Conservation (phyloP, 257 asterid species). For the Scutellaria galericulata region DNA sequence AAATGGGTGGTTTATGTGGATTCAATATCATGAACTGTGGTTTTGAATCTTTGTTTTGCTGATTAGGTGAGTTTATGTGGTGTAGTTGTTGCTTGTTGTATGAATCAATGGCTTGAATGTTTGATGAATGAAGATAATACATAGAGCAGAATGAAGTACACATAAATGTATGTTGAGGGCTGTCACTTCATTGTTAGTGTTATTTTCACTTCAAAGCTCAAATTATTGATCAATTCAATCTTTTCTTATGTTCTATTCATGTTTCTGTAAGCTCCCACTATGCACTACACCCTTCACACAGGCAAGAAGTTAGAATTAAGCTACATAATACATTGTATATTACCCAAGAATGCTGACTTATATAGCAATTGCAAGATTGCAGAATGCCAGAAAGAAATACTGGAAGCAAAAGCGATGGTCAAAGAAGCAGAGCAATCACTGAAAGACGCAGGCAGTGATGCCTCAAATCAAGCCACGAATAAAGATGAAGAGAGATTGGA, state of each 20-base stretch:
- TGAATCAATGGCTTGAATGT: constrained; percentile 9
- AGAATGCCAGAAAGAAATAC: constrained; percentile 88
- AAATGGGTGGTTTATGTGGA: not conserved
- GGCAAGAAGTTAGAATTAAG: not conserved
- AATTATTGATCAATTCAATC: not conserved
- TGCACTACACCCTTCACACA: not conserved
- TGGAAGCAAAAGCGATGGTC: constrained; percentile 78
- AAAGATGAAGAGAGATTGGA: constrained; percentile 72
- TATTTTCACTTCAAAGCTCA: not conserved
- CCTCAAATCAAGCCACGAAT: constrained; percentile 34
- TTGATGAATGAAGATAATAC: not conserved
- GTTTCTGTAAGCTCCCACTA: constrained; percentile 4
- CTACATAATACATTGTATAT: not conserved
- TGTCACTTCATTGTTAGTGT: not conserved
- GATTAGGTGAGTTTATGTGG: no score
- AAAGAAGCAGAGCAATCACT: constrained; percentile 81
- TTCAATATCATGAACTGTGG: not conserved
- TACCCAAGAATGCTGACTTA: constrained; percentile 23
- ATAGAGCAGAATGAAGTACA: no score
- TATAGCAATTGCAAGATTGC: constrained; percentile 60
- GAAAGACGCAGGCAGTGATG: constrained; percentile 30
- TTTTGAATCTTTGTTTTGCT: not conserved
- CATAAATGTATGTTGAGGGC: not conserved
- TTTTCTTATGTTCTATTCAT: constrained; percentile 1
- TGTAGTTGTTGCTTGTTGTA: no score